Conservation (phyloP, 306 rosid species). For the Vicia sativa region DNA sequence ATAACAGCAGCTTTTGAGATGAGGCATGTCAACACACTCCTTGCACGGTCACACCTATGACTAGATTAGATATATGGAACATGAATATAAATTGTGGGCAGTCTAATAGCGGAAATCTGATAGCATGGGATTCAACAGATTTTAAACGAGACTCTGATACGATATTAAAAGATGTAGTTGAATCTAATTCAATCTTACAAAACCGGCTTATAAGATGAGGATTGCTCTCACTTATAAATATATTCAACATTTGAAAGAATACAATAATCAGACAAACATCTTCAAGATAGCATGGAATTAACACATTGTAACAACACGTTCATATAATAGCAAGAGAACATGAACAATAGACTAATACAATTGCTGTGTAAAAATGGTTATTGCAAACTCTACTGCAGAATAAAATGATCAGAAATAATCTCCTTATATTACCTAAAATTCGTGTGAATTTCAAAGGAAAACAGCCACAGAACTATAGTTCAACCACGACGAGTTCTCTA, state of each 20-base stretch:
- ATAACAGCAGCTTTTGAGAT: background rate
- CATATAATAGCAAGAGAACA: slow-evolving; percentile 18
- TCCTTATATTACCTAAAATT: slow-evolving; percentile 20
- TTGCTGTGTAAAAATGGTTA: slow-evolving; percentile 28
- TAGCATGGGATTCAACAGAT: too few relatives aligned
- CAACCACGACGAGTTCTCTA: slow-evolving; percentile 33
- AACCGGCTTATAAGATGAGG: too few relatives aligned
- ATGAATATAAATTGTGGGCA: too few relatives aligned
- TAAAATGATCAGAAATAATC: slow-evolving; percentile 32
- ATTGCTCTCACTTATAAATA: too few relatives aligned
- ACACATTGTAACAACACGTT: background rate
- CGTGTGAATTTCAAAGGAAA: background rate
- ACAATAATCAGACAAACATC: background rate
- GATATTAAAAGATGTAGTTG: too few relatives aligned
- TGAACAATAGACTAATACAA: slow-evolving; percentile 24
- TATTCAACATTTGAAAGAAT: background rate
- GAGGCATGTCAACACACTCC: background rate
- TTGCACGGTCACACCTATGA: too few relatives aligned
- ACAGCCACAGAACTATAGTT: slow-evolving; percentile 27
- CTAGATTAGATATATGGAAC: too few relatives aligned
- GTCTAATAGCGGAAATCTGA: too few relatives aligned
- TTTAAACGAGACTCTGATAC: too few relatives aligned
- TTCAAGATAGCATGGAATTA: slow-evolving; percentile 23
- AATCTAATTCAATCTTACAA: too few relatives aligned
- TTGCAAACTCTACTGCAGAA: slow-evolving; percentile 24